phyloP scores from a whole-genome alignment of 805 yeast genomes.

The Metschnikowia orientalis region DNA sequence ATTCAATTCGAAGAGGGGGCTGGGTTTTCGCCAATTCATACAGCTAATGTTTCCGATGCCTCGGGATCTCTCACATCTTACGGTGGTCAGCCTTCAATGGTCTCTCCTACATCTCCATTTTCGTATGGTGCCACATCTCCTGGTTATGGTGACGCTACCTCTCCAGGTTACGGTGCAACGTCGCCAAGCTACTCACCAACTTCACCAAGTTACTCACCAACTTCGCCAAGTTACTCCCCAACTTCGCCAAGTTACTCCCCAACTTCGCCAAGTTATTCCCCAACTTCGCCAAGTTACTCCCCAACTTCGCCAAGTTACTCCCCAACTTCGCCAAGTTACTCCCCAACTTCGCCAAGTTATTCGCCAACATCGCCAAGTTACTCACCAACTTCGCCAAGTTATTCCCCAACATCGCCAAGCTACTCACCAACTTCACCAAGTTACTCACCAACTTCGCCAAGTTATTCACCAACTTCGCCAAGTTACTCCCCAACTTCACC shows the following conservation, averaged over 20 bases:
- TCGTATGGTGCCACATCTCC: constrained; percentile 47
- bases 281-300: constrained; percentile 55
- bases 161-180: constrained; percentile 43
- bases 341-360: constrained; percentile 72
- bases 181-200: constrained; percentile 22
- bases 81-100: constrained; percentile 59
- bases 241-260: constrained; percentile 78
- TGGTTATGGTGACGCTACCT: constrained; percentile 47
- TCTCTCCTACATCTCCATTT: constrained; percentile 54
- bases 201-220: constrained; percentile 49
- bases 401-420: constrained; percentile 60
- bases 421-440: constrained; percentile 72
- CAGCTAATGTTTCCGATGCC: constrained; percentile 72
- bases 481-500: constrained; percentile 27
- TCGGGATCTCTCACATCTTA: constrained; percentile 86
- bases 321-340: constrained; percentile 78
- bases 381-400: constrained; percentile 73
- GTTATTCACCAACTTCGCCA: constrained; percentile 21
- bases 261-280: constrained; percentile 61
- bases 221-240: constrained; percentile 72
- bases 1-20: constrained; percentile 63
- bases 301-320: constrained; percentile 69
- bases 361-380: constrained; percentile 79
- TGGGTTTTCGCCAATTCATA: constrained; percentile 90
- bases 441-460: constrained; percentile 52